Conservation (phyloP, 176 grass and related monocot genomes). For the Phoenix dactylifera region DNA sequence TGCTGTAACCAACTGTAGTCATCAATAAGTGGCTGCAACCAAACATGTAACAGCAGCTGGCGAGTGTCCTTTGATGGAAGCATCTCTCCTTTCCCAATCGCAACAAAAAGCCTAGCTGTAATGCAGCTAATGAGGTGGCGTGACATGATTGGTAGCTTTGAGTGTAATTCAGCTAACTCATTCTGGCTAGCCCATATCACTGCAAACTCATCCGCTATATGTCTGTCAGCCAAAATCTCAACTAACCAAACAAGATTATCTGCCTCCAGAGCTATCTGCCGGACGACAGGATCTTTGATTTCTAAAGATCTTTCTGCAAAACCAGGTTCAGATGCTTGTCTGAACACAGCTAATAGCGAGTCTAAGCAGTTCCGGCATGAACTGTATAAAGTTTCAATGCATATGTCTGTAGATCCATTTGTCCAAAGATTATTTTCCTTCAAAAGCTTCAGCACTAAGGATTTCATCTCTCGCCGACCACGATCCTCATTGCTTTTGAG, state of each 20-base stretch:
- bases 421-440: constrained; percentile 49
- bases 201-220: constrained; percentile 45
- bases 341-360: constrained; percentile 42
- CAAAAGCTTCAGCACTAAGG: constrained; percentile 64
- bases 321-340: constrained; percentile 31
- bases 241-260: constrained; percentile 78
- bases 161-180: constrained; percentile 56
- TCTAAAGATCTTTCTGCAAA: constrained; percentile 30
- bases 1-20: constrained; percentile 82
- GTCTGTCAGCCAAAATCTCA: constrained; percentile 54
- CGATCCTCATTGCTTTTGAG: constrained; percentile 62
- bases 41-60: constrained; percentile 48
- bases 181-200: constrained; percentile 44
- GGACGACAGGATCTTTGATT: constrained; percentile 28
- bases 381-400: constrained; percentile 39
- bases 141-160: constrained; percentile 53
- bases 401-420: constrained; percentile 43
- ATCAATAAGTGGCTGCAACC: constrained; percentile 73
- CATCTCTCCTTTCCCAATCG: constrained; percentile 49
- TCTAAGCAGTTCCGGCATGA: constrained; percentile 45
- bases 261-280: constrained; percentile 47
- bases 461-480: constrained; percentile 71
- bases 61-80: constrained; percentile 57
- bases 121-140: constrained; percentile 62
- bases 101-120: constrained; percentile 53